Conservation (phyloP, 371 early-diverging fungal genomes). For the Mucor irregularis region DNA sequence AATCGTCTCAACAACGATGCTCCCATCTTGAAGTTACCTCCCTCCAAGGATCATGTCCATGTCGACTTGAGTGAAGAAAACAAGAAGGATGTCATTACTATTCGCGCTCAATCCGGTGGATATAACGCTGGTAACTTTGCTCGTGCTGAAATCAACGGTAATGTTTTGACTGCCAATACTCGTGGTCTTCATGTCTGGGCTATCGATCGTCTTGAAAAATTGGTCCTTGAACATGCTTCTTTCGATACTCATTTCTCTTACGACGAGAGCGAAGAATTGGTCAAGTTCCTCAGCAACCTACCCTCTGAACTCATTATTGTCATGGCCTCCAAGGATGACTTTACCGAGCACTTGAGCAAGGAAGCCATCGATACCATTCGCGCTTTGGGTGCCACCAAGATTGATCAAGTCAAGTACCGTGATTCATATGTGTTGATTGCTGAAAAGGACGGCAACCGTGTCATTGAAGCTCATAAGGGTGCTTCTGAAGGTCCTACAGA, state of each 20-base stretch:
- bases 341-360: conserved; percentile 62
- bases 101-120: conserved; percentile 75
- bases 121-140: conserved; percentile 77
- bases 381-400: conserved; percentile 61
- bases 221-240: conserved; percentile 64
- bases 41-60: neutral
- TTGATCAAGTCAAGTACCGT: conserved; percentile 63
- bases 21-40: conserved; percentile 22
- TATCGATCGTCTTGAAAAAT: conserved; percentile 68
- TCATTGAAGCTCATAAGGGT: conserved; percentile 43
- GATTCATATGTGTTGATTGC: conserved; percentile 86
- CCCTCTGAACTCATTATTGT: conserved; percentile 67
- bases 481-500: conserved; percentile 56
- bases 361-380: conserved; percentile 59
- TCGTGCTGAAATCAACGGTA: conserved; percentile 68
- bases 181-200: conserved; percentile 80
- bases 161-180: conserved; percentile 53
- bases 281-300: conserved; percentile 63
- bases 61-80: neutral
- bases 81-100: conserved; percentile 18
- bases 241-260: conserved; percentile 79
- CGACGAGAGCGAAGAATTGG: conserved; percentile 73
- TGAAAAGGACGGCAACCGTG: conserved; percentile 45
- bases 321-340: conserved; percentile 74
- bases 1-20: conserved; percentile 14